Percentiles rank a stretch among this genome's conserved stretches.
Conservation (phyloP, 106 monocot genomes). For the Cymbidium sinense region DNA sequence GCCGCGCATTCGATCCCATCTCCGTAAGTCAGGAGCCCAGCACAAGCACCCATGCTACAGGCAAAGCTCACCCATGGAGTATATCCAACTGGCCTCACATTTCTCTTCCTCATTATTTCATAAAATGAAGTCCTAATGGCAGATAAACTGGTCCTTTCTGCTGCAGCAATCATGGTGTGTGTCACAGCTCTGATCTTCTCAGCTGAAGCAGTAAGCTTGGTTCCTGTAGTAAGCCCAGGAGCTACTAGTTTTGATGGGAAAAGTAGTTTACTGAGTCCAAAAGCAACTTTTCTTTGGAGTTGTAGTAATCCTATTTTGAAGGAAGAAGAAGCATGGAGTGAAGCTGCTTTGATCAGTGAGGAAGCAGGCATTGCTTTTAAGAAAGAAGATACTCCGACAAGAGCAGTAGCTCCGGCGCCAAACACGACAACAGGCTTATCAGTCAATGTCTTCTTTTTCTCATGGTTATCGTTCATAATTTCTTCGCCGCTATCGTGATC, state of each 20-base stretch:
- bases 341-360: constrained; percentile 47
- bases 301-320: constrained; percentile 39
- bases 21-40: constrained; percentile 58
- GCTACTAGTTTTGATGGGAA: constrained; percentile 37
- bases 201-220: constrained; percentile 56
- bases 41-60: constrained; percentile 58
- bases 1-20: constrained; percentile 90
- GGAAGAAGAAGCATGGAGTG: constrained; percentile 26
- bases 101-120: constrained; percentile 73
- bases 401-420: constrained; percentile 78
- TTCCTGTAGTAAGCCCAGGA: constrained; percentile 24
- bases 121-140: constrained; percentile 80
- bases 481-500: constrained; percentile 17
- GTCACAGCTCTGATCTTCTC: constrained; percentile 76
- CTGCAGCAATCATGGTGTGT: constrained; percentile 54
- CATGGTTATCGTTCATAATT: constrained; percentile 6
- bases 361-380: constrained; percentile 67
- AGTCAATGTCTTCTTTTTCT: constrained; percentile 30
- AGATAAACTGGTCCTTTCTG: constrained; percentile 71
- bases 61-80: constrained; percentile 70
- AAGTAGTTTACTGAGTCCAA: constrained; percentile 61
- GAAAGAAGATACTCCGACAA: constrained; percentile 74
- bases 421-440: constrained; percentile 71
- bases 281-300: constrained; percentile 55
- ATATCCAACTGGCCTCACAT: constrained; percentile 21